phyloP scores from a whole-genome alignment of 2,329 filamentous ascomycete genomes.

The Aspergillus udagawae region DNA sequence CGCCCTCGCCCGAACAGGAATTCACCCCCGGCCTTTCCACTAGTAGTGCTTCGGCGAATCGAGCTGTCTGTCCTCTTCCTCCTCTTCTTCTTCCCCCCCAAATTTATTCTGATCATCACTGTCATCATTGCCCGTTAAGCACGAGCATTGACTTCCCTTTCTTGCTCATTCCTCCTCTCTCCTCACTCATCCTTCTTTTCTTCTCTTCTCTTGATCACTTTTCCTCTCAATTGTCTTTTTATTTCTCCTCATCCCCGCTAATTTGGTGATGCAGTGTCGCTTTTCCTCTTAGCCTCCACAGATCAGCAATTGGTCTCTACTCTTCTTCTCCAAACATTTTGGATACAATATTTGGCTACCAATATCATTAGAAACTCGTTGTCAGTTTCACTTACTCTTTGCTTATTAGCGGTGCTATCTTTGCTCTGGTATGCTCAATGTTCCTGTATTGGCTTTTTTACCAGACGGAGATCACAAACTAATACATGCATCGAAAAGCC shows the following conservation, averaged over 20 bases:
- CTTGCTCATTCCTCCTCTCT: slow-evolving; percentile 3
- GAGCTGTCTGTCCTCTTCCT: slow-evolving; percentile 18
- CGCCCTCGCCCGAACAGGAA: slow-evolving; percentile 8
- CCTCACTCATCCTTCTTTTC: neutral
- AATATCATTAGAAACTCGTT: neutral
- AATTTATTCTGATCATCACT: slow-evolving; percentile 1
- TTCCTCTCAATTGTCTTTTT: slow-evolving; percentile 3
- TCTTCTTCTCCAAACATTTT: neutral
- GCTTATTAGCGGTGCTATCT: neutral
- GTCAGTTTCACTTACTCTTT: neutral
- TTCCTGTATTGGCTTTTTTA: neutral
- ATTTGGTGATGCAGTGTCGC: slow-evolving; percentile 16
- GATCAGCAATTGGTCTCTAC: slow-evolving; percentile 14
- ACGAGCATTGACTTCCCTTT: neutral
- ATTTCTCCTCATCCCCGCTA: slow-evolving; percentile 13
- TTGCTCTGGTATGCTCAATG: neutral
- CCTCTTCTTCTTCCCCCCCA: slow-evolving; percentile 2
- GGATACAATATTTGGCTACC: neutral
- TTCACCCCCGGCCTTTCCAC: slow-evolving; percentile 2
- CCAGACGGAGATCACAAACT: neutral
- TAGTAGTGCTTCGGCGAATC: slow-evolving; percentile 13
- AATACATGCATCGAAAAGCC: neutral
- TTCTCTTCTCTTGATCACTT: slow-evolving; percentile 15
- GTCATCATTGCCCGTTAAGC: slow-evolving; percentile 3
- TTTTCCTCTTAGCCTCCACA: slow-evolving; percentile 15